These are phyloP conservation scores for Raphanus raphanistrum DNA, from an alignment of 345 rosid species.

Conservation along the genomic window DNA sequence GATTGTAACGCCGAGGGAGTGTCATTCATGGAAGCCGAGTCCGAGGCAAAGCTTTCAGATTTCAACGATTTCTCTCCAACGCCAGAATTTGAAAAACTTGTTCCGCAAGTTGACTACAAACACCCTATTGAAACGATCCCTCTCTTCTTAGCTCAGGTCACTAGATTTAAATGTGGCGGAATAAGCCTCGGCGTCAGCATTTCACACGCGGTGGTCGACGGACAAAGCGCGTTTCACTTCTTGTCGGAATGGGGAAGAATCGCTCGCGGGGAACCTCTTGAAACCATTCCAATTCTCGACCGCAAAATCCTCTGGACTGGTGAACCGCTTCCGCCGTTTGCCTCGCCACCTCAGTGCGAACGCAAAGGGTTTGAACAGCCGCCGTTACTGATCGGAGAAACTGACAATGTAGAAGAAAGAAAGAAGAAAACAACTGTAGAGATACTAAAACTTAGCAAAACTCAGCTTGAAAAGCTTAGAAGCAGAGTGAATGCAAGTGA, in stretches of 20 bases:
- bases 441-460: slow-evolving; percentile 45
- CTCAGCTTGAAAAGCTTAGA: slow-evolving; percentile 49
- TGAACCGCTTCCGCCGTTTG: slow-evolving; percentile 38
- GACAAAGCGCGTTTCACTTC: slow-evolving; percentile 58
- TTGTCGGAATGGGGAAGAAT: slow-evolving; percentile 56
- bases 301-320: slow-evolving; percentile 45
- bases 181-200: slow-evolving; percentile 45
- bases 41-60: slow-evolving; percentile 39
- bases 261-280: slow-evolving; percentile 45
- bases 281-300: slow-evolving; percentile 44
- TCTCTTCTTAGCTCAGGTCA: slow-evolving; percentile 49
- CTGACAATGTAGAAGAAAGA: slow-evolving; percentile 41
- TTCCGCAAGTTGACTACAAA: slow-evolving; percentile 49
- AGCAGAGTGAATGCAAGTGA: slow-evolving; percentile 41
- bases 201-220: slow-evolving; percentile 61
- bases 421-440: slow-evolving; percentile 48
- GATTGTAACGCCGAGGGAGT: slow-evolving; percentile 53
- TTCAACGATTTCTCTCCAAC: slow-evolving; percentile 46
- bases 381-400: slow-evolving; percentile 50
- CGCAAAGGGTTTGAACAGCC: slow-evolving; percentile 49
- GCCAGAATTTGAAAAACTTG: slow-evolving; percentile 40
- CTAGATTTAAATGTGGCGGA: slow-evolving; percentile 59
- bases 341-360: slow-evolving; percentile 15
- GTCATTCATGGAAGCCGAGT: slow-evolving; percentile 48
- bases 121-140: slow-evolving; percentile 49